These are phyloP conservation scores for Boechera retrofracta DNA, from an alignment of 345 rosid species.

Conservation along the genomic window DNA sequence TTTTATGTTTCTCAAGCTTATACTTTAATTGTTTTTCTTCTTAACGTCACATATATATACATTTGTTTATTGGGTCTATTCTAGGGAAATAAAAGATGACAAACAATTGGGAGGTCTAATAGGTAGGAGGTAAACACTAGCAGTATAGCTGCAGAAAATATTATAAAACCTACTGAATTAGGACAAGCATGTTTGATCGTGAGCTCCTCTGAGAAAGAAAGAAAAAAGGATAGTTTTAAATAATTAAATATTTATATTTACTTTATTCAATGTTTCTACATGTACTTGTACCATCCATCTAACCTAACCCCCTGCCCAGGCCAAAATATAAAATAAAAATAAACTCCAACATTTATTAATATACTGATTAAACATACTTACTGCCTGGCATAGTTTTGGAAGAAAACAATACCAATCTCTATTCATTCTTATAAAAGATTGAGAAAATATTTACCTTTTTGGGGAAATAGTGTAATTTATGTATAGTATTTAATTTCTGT, in stretches of 20 bases:
- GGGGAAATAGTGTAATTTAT: background rate
- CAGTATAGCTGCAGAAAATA: slow-evolving; percentile 32
- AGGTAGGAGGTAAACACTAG: slow-evolving; percentile 33
- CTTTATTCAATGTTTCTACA: background rate
- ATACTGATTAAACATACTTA: slow-evolving; percentile 15
- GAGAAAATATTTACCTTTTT: background rate
- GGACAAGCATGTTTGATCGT: slow-evolving; percentile 43
- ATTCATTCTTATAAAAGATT: background rate
- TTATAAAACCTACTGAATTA: slow-evolving; percentile 38
- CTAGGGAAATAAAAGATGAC: slow-evolving; percentile 11
- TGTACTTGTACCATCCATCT: slow-evolving; percentile 10
- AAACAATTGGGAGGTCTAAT: slow-evolving; percentile 29
- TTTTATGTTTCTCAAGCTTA: background rate
- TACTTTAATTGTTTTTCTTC: background rate
- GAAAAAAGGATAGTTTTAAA: background rate
- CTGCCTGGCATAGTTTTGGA: slow-evolving; percentile 35
- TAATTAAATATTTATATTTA: background rate
- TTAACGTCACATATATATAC: background rate
- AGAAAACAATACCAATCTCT: slow-evolving; percentile 28
- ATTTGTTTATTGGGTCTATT: slow-evolving; percentile 28
- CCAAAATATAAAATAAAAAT: background rate
- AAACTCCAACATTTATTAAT: slow-evolving; percentile 13
- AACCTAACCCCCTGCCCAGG: slow-evolving; percentile 35
- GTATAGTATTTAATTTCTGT: background rate
- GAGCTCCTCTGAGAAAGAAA: background rate